These are phyloP conservation scores for Annulohypoxylon moriforme DNA, from an alignment of 495 filamentous ascomycete species.

Conservation along the genomic window DNA sequence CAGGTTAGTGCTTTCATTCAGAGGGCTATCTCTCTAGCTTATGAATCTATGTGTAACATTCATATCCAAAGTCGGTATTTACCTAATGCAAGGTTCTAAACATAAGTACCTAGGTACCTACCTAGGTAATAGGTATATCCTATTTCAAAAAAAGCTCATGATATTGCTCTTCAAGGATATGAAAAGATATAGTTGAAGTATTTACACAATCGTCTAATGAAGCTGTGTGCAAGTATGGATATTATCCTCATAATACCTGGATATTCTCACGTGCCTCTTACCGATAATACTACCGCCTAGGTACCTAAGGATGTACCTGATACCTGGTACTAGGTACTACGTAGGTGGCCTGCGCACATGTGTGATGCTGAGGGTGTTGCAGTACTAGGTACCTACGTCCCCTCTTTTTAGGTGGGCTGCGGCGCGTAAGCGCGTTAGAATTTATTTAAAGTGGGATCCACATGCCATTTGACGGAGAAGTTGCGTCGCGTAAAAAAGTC, in stretches of 20 bases:
- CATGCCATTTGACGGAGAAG: conserved; percentile 37
- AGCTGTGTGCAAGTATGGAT: neutral
- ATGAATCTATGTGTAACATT: too few relatives aligned
- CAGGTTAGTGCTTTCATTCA: too few relatives aligned
- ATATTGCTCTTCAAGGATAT: neutral
- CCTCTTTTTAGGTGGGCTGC: conserved; percentile 26
- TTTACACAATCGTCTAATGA: too few relatives aligned
- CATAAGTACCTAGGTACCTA: too few relatives aligned
- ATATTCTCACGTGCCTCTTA: neutral
- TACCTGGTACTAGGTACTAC: neutral
- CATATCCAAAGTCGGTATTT: too few relatives aligned
- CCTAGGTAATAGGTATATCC: neutral
- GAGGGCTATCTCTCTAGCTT: too few relatives aligned
- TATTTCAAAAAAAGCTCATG: too few relatives aligned
- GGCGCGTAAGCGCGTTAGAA: conserved; percentile 37
- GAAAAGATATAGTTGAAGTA: neutral
- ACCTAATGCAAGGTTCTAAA: too few relatives aligned
- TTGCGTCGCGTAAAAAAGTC: conserved; percentile 46
- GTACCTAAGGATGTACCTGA: neutral
- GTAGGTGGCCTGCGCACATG: too few relatives aligned
- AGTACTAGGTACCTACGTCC: neutral
- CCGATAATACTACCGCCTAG: neutral
- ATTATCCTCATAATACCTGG: neutral
- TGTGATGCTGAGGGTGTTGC: too few relatives aligned
- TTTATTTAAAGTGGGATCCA: conserved; percentile 35